A percentile compares a stretch with the other conserved stretches of the same genome.
Evolutionary conservation across 805 yeast genomes (phyloP).

Genomic region (Scheffersomyces amazonensis): DNA sequence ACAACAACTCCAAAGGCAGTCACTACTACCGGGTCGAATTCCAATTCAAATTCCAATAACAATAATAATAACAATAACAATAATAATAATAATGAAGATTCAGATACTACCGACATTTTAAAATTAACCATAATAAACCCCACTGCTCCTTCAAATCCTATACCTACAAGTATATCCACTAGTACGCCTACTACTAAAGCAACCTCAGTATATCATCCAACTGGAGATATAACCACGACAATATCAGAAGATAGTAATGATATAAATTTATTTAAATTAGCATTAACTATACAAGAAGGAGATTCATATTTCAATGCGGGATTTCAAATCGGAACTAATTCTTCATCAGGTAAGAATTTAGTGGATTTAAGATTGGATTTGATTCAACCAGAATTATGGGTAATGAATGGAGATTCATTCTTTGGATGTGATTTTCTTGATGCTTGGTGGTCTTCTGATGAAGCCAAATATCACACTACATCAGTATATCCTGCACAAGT

Average conservation of each 20-base stretch:
- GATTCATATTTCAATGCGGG: constrained; percentile 15
- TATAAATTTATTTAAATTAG: constrained; percentile 5
- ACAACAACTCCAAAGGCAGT: background rate
- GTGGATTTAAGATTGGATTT: constrained; percentile 23
- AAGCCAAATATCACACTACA: background rate
- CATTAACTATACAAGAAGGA: constrained; percentile 12
- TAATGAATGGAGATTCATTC: constrained; percentile 23
- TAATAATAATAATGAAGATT: background rate
- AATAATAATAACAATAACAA: constrained; percentile 1
- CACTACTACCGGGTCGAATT: background rate
- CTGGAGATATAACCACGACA: background rate
- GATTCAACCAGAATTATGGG: constrained; percentile 39
- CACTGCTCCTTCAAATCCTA: background rate
- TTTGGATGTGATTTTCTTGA: constrained; percentile 20
- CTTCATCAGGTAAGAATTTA: background rate
- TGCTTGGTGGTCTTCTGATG: constrained; percentile 16
- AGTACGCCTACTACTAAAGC: background rate
- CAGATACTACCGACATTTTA: background rate
- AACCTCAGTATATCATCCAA: background rate
- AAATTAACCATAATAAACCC: background rate
- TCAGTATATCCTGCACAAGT: constrained; percentile 9
- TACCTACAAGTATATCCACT: background rate
- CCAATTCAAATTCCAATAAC: background rate
- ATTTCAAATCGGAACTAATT: constrained; percentile 4
- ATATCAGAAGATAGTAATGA: constrained; percentile 2